These are phyloP conservation scores for Micractinium sp. DNA, from an alignment of 139 green algal species.

Conservation along the genomic window DNA sequence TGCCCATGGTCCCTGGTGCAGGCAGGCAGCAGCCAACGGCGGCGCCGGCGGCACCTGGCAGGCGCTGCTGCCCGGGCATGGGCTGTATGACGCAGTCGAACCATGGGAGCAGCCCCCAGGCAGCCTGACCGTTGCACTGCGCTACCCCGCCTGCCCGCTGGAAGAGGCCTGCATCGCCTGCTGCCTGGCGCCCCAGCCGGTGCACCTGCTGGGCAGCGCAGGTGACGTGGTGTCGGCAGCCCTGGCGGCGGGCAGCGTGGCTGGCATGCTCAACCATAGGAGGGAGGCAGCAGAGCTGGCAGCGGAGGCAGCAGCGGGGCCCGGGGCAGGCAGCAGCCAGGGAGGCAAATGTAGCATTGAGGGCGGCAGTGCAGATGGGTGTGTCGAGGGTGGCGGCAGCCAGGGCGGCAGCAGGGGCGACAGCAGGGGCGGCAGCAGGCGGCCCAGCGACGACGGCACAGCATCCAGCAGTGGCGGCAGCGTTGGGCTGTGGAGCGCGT, in stretches of 20 bases:
- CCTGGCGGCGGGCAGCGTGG: conserved; percentile 25
- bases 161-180: neutral
- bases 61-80: conserved; percentile 21
- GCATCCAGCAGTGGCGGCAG: neutral
- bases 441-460: neutral
- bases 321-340: neutral
- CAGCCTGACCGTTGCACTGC: conserved; percentile 24
- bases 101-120: conserved; percentile 42
- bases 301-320: neutral
- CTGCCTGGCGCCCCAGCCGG: neutral
- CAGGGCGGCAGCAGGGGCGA: neutral
- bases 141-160: conserved; percentile 39
- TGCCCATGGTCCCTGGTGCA: neutral
- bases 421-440: neutral
- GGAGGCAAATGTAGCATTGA: no score
- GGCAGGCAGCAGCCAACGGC: neutral
- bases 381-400: neutral
- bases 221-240: conserved; percentile 9
- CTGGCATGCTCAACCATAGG: conserved; percentile 23
- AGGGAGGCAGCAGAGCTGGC: conserved; percentile 8
- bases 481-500: neutral
- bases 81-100: conserved; percentile 40
- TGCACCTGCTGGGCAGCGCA: conserved; percentile 31
- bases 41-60: conserved; percentile 41
- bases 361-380: neutral